These are phyloP conservation scores for Pseudocercospora fuligena DNA, from an alignment of 2,329 filamentous ascomycete genomes.

Conservation along the genomic window DNA sequence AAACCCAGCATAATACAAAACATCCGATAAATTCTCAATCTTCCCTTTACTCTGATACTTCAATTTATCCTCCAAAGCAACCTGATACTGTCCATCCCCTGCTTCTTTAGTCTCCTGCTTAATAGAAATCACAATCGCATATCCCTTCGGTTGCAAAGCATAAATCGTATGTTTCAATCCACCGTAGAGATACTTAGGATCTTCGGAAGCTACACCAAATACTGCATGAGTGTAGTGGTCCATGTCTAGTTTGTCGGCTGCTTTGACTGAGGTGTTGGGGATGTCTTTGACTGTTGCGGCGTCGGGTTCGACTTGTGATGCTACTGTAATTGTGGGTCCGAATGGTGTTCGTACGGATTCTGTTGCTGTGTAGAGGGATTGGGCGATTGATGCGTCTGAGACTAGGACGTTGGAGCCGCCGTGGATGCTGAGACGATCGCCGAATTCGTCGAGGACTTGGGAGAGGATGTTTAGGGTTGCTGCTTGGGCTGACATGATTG, in stretches of 20 bases:
- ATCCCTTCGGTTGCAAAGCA: constrained; percentile 34
- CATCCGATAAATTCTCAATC: constrained; percentile 30
- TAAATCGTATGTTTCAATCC: constrained; percentile 34
- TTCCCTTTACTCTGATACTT: constrained; percentile 33
- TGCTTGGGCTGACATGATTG: constrained; percentile 14
- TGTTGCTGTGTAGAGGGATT: constrained; percentile 27
- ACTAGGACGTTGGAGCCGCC: constrained; percentile 32
- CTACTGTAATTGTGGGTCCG: constrained; percentile 33
- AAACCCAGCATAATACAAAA: constrained; percentile 36
- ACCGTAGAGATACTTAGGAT: constrained; percentile 33
- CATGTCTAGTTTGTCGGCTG: constrained; percentile 30
- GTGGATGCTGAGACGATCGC: constrained; percentile 28
- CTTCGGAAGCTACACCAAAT: constrained; percentile 31
- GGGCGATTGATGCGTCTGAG: constrained; percentile 29
- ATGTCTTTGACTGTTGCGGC: constrained; percentile 16
- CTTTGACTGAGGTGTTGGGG: constrained; percentile 25
- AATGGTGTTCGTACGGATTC: constrained; percentile 32
- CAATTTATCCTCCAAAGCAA: constrained; percentile 34
- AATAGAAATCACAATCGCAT: constrained; percentile 33
- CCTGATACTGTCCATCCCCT: constrained; percentile 24
- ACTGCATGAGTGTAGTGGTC: constrained; percentile 36
- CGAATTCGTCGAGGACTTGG: constrained; percentile 28
- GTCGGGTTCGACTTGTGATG: constrained; percentile 24
- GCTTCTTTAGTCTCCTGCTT: constrained; percentile 28
- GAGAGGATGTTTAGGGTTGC: constrained; percentile 24